Percentiles rank a stretch among this genome's conserved stretches.
These are phyloP conservation scores for Mycosphaerella sp. DNA, from an alignment of 2,329 filamentous ascomycete genomes.

Conservation along the genomic window DNA sequence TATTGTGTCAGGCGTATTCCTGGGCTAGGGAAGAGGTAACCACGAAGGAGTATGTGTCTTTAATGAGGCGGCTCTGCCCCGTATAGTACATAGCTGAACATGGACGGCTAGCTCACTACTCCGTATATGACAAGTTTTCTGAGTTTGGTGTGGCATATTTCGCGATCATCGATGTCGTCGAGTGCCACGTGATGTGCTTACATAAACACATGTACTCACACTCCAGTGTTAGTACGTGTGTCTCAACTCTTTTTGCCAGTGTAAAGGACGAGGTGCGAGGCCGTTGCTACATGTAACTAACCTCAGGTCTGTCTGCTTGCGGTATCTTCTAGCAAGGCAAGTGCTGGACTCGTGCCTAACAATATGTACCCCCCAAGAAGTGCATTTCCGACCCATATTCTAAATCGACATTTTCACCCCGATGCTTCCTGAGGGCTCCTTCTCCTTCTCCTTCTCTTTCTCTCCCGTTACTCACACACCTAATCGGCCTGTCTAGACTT, in stretches of 20 bases:
- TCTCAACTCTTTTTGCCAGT: no score
- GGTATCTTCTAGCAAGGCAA: background rate
- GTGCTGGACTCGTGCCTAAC: background rate
- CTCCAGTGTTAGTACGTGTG: no score
- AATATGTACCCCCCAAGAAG: background rate
- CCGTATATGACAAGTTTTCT: background rate
- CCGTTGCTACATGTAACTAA: background rate
- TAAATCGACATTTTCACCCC: no score
- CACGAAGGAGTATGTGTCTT: slow-evolving; percentile 5
- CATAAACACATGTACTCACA: no score
- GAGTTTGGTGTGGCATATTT: background rate
- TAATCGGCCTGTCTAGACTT: background rate
- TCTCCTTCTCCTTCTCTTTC: background rate
- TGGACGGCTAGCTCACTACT: background rate
- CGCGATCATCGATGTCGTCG: no score
- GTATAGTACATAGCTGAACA: slow-evolving; percentile 2
- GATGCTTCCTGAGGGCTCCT: no score
- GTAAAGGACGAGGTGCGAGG: no score
- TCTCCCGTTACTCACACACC: background rate
- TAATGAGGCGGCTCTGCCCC: no score
- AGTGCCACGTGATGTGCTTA: no score
- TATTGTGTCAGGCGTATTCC: slow-evolving; percentile 8
- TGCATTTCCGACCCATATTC: background rate
- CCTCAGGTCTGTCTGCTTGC: background rate
- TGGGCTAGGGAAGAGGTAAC: slow-evolving; percentile 7